Base-by-base conservation (phyloP, 2,329 filamentous ascomycete species). In the Colletotrichum viniferum region DNA sequence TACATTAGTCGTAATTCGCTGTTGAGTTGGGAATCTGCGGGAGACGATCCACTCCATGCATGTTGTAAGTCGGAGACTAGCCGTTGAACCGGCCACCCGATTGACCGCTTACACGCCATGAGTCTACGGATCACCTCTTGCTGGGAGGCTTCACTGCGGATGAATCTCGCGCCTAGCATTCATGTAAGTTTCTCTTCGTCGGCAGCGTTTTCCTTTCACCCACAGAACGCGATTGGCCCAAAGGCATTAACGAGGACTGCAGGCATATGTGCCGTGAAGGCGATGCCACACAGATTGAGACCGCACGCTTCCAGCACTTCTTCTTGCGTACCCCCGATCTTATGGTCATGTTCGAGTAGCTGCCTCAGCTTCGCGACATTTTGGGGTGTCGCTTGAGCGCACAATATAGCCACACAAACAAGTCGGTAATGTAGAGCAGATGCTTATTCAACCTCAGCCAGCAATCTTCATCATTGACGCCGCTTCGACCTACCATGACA, bases 161-260 rank as follows among this genome's bases (percentile, higher is more conserved):
- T 79, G 32, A 81, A 83, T 69, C 77, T 82, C 32, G 80, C 82
- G 38, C 83, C 85, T 81, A 16, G 2, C 2, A 7, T 14, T 18
- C 36, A 30, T 5, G 13, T 69, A 10, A 52, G 38, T 28, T 3
- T 38, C 18, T 21, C 18, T 14, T 16, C 36, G 3, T 14, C 6
- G 7, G 1, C 2, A 16, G 8, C 32, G 1, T 24, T 10, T 32
- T 8, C 28, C 26, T 4, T 14, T 6, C 12, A 81, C 84, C 79
- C 77, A 87, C 87, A 88, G 67, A 85, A 88, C 3, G 84, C 81
- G 32, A 88, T 87, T 16, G 87, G 87, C 0, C 87, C 87, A 77
- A 89, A 89, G 4, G 86, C 82, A 73, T 89, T 89, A 5, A 89
- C 85, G 7, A 87, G 79, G 3, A 88, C 86, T 0, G 87, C 78